Base-by-base conservation (phyloP, 2,329 filamentous ascomycete species). In the Ceratocystiopsis sp. region DNA sequence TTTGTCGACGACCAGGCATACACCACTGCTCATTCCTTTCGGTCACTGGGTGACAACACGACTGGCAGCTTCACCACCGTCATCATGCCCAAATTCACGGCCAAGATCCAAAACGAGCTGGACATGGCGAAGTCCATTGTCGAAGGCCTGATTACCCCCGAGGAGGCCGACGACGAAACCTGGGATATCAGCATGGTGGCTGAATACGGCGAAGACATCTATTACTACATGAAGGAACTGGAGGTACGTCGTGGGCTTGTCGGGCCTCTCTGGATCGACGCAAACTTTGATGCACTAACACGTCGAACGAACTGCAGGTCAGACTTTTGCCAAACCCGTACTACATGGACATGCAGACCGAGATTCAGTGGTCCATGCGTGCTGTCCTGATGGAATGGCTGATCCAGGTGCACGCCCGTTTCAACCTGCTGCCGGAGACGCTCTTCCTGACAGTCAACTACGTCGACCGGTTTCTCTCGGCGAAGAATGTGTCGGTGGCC, bases 301-400 rank as follows among this genome's bases (percentile, higher is more conserved):
- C 10, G 25, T 29, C 5, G 25, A 29, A 29, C 25, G 9, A 29
- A 29, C 25, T 29, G 11, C 7, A 11, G 33, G 12, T 34, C 17
- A 54, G 53, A 38, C 43, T 53, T 75, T 69, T 87, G 36, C 91
- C 91, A 1, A 87, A 91, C 55, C 71, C 85, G 4, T 76, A 91
- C 58, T 98, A 98, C 68, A 98, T 98, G 89, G 85, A 94, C 49
- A 78, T 82, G 51, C 91, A 98, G 60, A 79, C 81, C n/a, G 89
- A 96, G 61, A 93, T 98, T 45, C 84, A 94, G 58, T 98, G 91
- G 91, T 94, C 87, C 3, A 98, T 96, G 91, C 84, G 91, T 39
- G 81, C 86, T 7, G 85, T 96, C 18, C 70, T 98, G 43, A 93
- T 98, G 78, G 91, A 96, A 61, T 98, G 91, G 91, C 71, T 98